phyloP scores from a whole-genome alignment of 306 rosid genomes.

The Cucurbita argyrosperma region DNA sequence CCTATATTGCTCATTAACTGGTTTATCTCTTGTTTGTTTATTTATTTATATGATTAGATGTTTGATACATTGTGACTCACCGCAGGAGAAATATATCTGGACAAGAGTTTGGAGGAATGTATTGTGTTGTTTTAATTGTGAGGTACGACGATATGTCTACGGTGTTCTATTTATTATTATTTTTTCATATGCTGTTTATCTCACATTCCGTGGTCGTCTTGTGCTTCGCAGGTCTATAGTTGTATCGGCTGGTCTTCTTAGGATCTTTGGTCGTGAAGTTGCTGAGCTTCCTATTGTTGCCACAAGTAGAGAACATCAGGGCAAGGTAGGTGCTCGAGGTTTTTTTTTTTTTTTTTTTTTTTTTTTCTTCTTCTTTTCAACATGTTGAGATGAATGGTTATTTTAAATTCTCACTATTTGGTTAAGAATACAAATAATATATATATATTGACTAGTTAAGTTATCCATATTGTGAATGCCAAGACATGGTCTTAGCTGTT shows the following conservation, averaged over 20 bases:
- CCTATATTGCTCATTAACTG: not conserved
- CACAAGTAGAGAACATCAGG: constrained; percentile 88
- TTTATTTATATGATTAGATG: not conserved
- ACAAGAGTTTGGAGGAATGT: constrained; percentile 99
- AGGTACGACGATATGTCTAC: constrained; percentile 36
- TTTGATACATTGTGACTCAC: not conserved
- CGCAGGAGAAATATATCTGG: constrained; percentile 98
- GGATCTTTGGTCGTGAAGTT: constrained; percentile 78
- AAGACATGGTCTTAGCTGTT: not conserved
- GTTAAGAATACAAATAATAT: no score
- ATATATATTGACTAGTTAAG: no score
- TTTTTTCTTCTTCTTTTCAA: no score
- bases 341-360: no score
- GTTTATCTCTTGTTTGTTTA: not conserved
- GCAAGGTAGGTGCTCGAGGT: constrained; percentile 40
- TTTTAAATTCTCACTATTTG: no score
- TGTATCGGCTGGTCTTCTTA: constrained; percentile 87
- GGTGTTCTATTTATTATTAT: not conserved
- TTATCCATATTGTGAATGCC: no score
- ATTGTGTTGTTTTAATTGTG: constrained; percentile 82
- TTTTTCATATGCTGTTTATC: not conserved
- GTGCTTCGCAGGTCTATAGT: constrained; percentile 54
- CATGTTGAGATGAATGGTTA: no score
- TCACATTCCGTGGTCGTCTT: not conserved
- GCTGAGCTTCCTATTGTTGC: constrained; percentile 99